These are phyloP conservation scores for Xylariaceae sp. DNA, from an alignment of 2,329 filamentous ascomycete genomes.

Conservation along the genomic window DNA sequence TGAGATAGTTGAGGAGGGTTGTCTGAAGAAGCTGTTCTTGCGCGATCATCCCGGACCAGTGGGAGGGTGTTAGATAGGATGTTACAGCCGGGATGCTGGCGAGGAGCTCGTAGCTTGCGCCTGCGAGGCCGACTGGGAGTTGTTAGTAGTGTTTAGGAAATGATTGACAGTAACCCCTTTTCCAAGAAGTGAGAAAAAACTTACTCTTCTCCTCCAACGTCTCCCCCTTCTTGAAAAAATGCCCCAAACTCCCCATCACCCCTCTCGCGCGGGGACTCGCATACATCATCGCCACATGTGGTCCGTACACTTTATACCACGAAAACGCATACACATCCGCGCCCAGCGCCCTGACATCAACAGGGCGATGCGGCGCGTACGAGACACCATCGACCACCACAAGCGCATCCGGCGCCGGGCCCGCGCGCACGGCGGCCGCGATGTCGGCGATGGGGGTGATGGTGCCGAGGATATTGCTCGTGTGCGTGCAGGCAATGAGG, in stretches of 20 bases:
- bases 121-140: constrained; percentile 40
- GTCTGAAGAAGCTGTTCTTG: constrained; percentile 59
- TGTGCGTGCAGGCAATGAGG: constrained; percentile 68
- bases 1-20: constrained; percentile 55
- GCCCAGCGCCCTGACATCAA: constrained; percentile 63
- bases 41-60: constrained; percentile 47
- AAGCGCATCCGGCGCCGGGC: constrained; percentile 47
- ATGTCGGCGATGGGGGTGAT: constrained; percentile 24
- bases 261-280: constrained; percentile 52
- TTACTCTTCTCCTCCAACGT: constrained; percentile 56
- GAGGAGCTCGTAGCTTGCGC: constrained; percentile 64
- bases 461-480: constrained; percentile 39
- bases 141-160: neutral
- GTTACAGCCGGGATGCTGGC: constrained; percentile 56
- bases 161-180: too few species aligned
- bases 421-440: constrained; percentile 23
- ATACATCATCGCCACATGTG: constrained; percentile 68
- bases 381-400: constrained; percentile 72
- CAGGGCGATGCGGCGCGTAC: constrained; percentile 64
- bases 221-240: constrained; percentile 53
- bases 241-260: constrained; percentile 48
- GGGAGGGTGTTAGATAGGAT: constrained; percentile 51
- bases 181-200: neutral
- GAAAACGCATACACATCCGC: constrained; percentile 75
- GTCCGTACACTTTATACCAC: constrained; percentile 81